phyloP scores from a whole-genome alignment of 1,284 basidiomycete species.

The Tilletia setariae region DNA sequence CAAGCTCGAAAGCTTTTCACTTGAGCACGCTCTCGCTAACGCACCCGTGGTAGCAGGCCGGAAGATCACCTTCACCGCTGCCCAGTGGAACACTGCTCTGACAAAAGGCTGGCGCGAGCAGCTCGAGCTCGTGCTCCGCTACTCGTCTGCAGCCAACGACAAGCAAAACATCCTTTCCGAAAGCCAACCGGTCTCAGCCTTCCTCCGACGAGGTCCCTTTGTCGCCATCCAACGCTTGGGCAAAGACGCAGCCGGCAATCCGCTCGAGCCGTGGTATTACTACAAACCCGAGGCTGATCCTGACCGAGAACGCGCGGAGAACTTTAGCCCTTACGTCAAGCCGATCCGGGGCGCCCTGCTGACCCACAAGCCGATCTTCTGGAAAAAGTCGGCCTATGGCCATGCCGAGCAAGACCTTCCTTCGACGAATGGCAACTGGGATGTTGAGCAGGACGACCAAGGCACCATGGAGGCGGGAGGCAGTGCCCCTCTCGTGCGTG shows the following conservation, averaged over 20 bases:
- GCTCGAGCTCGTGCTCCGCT: slow-evolving; percentile 43
- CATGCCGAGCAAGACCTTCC: slow-evolving; percentile 15
- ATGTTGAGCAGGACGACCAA: slow-evolving; percentile 24
- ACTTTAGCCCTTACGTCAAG: slow-evolving; percentile 49
- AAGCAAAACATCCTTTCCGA: neutral
- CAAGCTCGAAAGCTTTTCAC: slow-evolving; percentile 32
- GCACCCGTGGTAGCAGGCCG: neutral
- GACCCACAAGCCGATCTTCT: slow-evolving; percentile 52
- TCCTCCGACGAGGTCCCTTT: slow-evolving; percentile 24
- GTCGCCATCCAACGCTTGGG: slow-evolving; percentile 51
- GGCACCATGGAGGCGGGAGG: neutral
- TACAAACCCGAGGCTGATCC: slow-evolving; percentile 50
- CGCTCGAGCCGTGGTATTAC: slow-evolving; percentile 53
- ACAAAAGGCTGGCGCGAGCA: slow-evolving; percentile 50
- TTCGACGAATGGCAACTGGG: neutral
- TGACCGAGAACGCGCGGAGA: slow-evolving; percentile 47
- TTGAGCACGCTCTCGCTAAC: neutral
- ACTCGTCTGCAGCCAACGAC: slow-evolving; percentile 27
- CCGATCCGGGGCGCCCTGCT: slow-evolving; percentile 52
- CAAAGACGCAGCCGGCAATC: slow-evolving; percentile 49
- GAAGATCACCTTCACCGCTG: neutral
- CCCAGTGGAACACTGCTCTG: slow-evolving; percentile 6
- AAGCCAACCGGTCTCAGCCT: neutral
- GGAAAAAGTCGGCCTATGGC: slow-evolving; percentile 48
- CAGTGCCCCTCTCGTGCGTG: neutral